Evolutionary conservation across 2,329 filamentous ascomycete genomes (phyloP).

Genomic region (Clonostachys solani): DNA sequence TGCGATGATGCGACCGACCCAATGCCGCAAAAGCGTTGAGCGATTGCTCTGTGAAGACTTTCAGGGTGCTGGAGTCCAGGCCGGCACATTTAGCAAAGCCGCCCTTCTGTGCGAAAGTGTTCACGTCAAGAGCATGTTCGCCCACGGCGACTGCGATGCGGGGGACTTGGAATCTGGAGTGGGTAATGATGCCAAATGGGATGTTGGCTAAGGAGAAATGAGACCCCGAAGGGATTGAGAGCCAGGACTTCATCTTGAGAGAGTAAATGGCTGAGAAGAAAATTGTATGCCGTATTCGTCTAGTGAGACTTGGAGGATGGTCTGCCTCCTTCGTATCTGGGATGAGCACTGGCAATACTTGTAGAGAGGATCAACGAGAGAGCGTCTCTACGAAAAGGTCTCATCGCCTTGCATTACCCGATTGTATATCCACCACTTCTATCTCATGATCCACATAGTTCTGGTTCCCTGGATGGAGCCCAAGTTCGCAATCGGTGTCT

Average conservation of each 20-base stretch:
- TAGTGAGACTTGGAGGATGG: no score
- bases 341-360: no score
- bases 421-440: no score
- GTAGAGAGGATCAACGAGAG: no score
- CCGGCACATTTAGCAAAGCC: conserved; percentile 29
- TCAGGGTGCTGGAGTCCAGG: conserved; percentile 5
- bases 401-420: no score
- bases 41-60: conserved; percentile 14
- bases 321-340: no score
- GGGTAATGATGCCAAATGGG: conserved; percentile 77
- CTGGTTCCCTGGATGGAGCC: no score
- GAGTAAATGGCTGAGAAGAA: no score
- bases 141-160: conserved; percentile 71
- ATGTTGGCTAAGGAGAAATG: conserved; percentile 75
- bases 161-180: conserved; percentile 45
- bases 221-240: neutral
- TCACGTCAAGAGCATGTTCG: conserved; percentile 65
- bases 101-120: conserved; percentile 44
- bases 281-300: no score
- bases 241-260: neutral
- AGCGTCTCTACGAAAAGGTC: no score
- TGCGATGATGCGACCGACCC: conserved; percentile 65
- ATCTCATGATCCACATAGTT: no score
- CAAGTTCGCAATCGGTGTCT: no score
- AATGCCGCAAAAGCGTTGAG: conserved; percentile 37